A percentile compares a stretch with the other conserved stretches of the same genome.
phyloP scores from a whole-genome alignment of 2,329 filamentous ascomycete genomes.

The Epichloe aotearoae region DNA sequence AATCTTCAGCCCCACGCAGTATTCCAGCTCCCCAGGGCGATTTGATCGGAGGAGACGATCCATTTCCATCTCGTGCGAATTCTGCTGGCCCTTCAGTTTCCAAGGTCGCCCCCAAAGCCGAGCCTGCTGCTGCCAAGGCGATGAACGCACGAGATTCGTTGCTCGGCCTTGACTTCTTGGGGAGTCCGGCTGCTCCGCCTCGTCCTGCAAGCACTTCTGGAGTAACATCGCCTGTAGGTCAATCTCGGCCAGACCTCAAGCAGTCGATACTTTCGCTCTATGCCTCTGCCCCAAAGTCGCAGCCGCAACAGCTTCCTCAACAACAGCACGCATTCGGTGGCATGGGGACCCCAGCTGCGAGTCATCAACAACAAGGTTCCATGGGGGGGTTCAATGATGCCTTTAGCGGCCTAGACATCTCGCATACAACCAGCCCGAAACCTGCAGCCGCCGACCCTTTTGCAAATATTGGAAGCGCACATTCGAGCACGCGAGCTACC shows the following conservation, averaged over 20 bases:
- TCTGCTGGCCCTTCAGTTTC: conserved; percentile 54
- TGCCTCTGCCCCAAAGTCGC: conserved; percentile 69
- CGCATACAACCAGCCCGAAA: conserved; percentile 29
- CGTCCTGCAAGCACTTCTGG: conserved; percentile 72
- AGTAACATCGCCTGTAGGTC: conserved; percentile 42
- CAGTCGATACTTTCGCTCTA: conserved; percentile 96
- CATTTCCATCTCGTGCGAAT: conserved; percentile 55
- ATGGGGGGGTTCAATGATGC: conserved; percentile 68
- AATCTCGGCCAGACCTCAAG: conserved; percentile 85
- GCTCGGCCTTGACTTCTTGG: conserved; percentile 85
- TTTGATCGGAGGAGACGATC: conserved; percentile 68
- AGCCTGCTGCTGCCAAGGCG: conserved; percentile 51
- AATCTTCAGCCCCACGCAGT: conserved; percentile 22
- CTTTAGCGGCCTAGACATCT: conserved; percentile 39
- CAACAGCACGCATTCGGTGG: conserved; percentile 44
- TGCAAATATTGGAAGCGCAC: conserved; percentile 38
- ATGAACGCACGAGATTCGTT: conserved; percentile 78
- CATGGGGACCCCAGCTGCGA: conserved; percentile 44
- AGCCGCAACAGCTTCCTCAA: conserved; percentile 21
- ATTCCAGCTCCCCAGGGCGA: conserved; percentile 47
- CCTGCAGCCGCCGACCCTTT: conserved; percentile 38
- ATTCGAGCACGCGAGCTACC: conserved; percentile 20
- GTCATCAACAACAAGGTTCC: conserved; percentile 36
- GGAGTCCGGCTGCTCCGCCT: conserved; percentile 56
- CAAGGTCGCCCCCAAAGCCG: conserved; percentile 45